These are phyloP conservation scores for Talaromyces sp. DNA, from an alignment of 2,329 filamentous ascomycete species.

Conservation along the genomic window DNA sequence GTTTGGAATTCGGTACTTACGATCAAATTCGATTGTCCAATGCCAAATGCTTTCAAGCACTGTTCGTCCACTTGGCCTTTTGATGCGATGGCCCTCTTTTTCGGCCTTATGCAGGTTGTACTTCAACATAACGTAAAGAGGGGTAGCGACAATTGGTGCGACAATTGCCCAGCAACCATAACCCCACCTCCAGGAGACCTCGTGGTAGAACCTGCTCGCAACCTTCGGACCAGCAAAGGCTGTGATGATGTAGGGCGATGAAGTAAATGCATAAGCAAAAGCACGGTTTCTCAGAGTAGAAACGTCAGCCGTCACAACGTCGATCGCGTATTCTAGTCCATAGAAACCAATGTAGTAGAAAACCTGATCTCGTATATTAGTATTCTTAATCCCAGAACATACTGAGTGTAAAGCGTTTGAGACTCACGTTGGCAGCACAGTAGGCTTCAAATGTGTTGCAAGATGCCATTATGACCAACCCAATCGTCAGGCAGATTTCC, in stretches of 20 bases:
- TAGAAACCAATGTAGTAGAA: constrained; percentile 54
- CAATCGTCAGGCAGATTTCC: constrained; percentile 49
- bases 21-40: constrained; percentile 64
- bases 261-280: constrained; percentile 62
- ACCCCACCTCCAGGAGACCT: constrained; percentile 63
- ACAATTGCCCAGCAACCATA: constrained; percentile 66
- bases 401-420: neutral
- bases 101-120: constrained; percentile 60
- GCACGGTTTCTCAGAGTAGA: constrained; percentile 63
- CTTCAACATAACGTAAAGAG: constrained; percentile 59
- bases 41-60: constrained; percentile 52
- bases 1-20: constrained; percentile 31
- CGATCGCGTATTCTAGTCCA: constrained; percentile 59
- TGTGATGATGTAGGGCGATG: constrained; percentile 65
- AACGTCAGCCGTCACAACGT: constrained; percentile 65
- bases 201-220: constrained; percentile 53
- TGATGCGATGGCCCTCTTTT: constrained; percentile 53
- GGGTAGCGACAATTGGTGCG: constrained; percentile 58
- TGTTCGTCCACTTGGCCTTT: constrained; percentile 48
- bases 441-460: constrained; percentile 64
- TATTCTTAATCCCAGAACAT: neutral
- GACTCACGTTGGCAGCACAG: constrained; percentile 56
- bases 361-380: constrained; percentile 31
- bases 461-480: constrained; percentile 63
- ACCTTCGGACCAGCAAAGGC: constrained; percentile 61